These are phyloP conservation scores for Verticillium nonalfalfae DNA, from an alignment of 2,329 filamentous ascomycete genomes.

Conservation along the genomic window DNA sequence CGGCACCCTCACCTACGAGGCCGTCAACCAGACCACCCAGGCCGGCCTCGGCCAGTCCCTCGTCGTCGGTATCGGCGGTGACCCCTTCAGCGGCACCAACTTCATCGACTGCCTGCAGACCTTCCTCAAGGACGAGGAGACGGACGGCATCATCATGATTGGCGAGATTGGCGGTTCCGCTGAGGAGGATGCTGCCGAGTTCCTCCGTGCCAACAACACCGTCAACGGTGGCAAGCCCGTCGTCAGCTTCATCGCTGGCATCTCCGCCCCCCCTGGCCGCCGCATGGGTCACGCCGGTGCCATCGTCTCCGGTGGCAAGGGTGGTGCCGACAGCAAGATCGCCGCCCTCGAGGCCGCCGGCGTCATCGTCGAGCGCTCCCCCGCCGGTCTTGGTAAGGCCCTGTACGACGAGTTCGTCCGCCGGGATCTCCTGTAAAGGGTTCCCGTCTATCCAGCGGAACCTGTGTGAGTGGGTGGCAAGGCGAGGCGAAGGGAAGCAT, in stretches of 20 bases:
- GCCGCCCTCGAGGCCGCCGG: constrained; percentile 85
- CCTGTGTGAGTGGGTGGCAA: background rate
- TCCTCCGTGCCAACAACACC: constrained; percentile 87
- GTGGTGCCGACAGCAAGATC: constrained; percentile 98
- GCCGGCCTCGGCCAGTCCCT: constrained; percentile 95
- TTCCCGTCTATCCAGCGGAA: background rate
- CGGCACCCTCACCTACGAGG: constrained; percentile 97
- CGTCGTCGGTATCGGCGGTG: constrained; percentile 95
- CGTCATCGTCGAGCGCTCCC: constrained; percentile 93
- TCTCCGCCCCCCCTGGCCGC: constrained; percentile 90
- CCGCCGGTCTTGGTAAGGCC: constrained; percentile 86
- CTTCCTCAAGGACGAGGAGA: constrained; percentile 93
- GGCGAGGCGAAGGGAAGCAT: constrained; percentile 6
- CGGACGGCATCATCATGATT: constrained; percentile 99
- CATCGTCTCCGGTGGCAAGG: constrained; percentile 96
- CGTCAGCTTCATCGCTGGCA: constrained; percentile 97
- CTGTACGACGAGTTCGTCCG: constrained; percentile 94
- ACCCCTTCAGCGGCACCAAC: constrained; percentile 98
- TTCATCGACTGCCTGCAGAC: constrained; percentile 99
- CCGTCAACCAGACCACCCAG: constrained; percentile 96
- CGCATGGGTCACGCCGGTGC: constrained; percentile 99
- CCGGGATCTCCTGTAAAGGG: constrained; percentile 81
- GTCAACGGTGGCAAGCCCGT: constrained; percentile 83
- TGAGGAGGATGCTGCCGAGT: constrained; percentile 97
- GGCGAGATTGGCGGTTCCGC: constrained; percentile 97